Base-by-base conservation (phyloP, 805 yeast species). In the Brettanomyces custersianus region DNA sequence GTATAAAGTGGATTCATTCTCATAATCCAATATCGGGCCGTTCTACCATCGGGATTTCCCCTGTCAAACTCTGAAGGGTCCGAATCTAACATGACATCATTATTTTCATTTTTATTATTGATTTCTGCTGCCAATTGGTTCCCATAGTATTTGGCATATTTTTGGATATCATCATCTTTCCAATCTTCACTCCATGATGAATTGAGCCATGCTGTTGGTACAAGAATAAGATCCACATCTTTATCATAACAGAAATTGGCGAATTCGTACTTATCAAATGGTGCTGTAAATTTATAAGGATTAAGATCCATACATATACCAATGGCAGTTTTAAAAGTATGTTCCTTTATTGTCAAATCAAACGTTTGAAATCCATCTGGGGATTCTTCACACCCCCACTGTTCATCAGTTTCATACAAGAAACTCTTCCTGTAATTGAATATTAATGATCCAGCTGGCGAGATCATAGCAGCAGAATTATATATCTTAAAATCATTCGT, bases 251-350 rank as follows among this genome's bases (percentile, higher is more conserved):
- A 75, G 35, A 65, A 64, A 20, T 57, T 53, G 0, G 88, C 68
- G 55, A 82, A 84, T 55, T 88, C 96, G 51, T 71, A 85, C 19
- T 63, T 66, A 25, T 68, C 63, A 57, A 85, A 87, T 1, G 94
- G 87, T 2, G 95, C 86, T 43, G 72, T 64, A 54, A 88, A 88
- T 52, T 82, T 68, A 54, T 83, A 81, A 0, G 96, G 95, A 53
- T 84, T 87, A 42, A 88, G 56, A 59, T 88, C 97, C 96, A 88
- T 88, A 54, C 97, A 88, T 5, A 88, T 86, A 0, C 96, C 97
- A 37, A 88, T 65, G 23, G 77, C 68, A 2, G 80, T 61, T 24
- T 54, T 66, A 5, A 72, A 45, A 4, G 17, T 34, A 12, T 33
- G 33, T 15, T 49, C 51, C 16, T 52, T 49, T 16, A 72, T 54